A percentile compares a stretch with the other conserved stretches of the same genome.
Evolutionary conservation across 495 filamentous ascomycete species (phyloP).

Genomic region (Penicillium odoratum): DNA sequence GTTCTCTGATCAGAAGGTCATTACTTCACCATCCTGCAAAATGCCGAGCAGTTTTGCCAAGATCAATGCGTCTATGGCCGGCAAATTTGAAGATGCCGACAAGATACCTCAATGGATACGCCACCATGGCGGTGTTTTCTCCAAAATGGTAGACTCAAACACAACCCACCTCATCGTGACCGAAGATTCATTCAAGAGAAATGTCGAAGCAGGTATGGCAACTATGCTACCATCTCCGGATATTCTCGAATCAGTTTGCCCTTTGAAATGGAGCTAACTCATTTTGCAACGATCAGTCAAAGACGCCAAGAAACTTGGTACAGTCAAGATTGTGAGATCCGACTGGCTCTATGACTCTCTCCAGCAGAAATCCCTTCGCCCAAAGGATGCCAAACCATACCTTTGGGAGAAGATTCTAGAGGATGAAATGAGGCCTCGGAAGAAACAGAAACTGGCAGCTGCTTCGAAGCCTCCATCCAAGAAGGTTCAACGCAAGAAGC

Average conservation of each 20-base stretch:
- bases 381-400: constrained; percentile 46
- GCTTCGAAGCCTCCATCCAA: background rate
- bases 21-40: background rate
- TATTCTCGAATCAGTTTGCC: background rate
- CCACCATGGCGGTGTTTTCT: constrained; percentile 50
- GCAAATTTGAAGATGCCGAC: constrained; percentile 43
- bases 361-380: constrained; percentile 23
- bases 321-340: constrained; percentile 55
- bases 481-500: background rate
- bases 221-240: too few species aligned
- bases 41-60: constrained; percentile 39
- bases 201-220: constrained; percentile 43
- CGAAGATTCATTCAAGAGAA: constrained; percentile 50
- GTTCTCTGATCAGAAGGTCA: background rate
- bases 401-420: constrained; percentile 40
- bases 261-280: background rate
- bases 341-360: constrained; percentile 65
- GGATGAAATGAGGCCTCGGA: constrained; percentile 21
- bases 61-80: constrained; percentile 29
- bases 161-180: constrained; percentile 63
- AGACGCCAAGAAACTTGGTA: constrained; percentile 35
- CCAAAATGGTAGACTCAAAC: constrained; percentile 34
- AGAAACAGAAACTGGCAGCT: background rate
- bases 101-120: constrained; percentile 57
- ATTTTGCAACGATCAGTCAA: constrained; percentile 33